These are phyloP conservation scores for Pseudozyma sp. DNA, from an alignment of 1,284 basidiomycete genomes.

Conservation along the genomic window DNA sequence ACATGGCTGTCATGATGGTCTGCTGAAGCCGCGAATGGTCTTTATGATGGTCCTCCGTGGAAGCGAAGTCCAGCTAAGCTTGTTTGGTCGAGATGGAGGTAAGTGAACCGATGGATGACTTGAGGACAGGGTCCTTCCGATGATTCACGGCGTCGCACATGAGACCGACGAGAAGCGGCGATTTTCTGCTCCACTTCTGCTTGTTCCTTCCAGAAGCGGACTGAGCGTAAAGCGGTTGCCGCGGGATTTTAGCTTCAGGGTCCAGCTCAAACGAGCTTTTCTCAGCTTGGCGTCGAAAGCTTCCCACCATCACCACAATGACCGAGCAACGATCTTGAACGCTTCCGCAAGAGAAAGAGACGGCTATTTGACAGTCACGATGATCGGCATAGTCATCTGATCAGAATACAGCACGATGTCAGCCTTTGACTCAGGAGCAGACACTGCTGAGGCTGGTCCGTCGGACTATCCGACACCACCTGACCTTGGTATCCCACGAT, in stretches of 20 bases:
- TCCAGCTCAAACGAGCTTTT: conserved; percentile 8
- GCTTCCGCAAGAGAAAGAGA: neutral
- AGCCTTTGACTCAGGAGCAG: neutral
- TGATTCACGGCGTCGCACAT: neutral
- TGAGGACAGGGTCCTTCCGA: neutral
- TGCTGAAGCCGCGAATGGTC: no score
- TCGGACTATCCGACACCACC: conserved; percentile 33
- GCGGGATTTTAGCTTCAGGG: conserved; percentile 35
- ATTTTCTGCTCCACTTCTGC: neutral
- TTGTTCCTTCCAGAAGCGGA: conserved; percentile 23
- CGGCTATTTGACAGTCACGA: neutral
- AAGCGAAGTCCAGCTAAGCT: neutral
- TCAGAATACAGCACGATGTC: conserved; percentile 8
- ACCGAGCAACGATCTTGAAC: neutral
- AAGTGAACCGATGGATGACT: neutral
- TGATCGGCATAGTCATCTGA: neutral
- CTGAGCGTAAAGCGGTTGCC: conserved; percentile 15
- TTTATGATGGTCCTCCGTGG: no score
- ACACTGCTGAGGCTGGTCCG: neutral
- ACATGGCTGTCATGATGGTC: neutral
- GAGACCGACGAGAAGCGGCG: neutral
- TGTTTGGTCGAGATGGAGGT: neutral
- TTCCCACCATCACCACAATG: neutral
- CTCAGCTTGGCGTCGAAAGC: neutral
- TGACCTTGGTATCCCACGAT: conserved; percentile 20